Base-by-base conservation (phyloP, 2,329 filamentous ascomycete genomes). In the Phaeophleospora eucalypticola region DNA sequence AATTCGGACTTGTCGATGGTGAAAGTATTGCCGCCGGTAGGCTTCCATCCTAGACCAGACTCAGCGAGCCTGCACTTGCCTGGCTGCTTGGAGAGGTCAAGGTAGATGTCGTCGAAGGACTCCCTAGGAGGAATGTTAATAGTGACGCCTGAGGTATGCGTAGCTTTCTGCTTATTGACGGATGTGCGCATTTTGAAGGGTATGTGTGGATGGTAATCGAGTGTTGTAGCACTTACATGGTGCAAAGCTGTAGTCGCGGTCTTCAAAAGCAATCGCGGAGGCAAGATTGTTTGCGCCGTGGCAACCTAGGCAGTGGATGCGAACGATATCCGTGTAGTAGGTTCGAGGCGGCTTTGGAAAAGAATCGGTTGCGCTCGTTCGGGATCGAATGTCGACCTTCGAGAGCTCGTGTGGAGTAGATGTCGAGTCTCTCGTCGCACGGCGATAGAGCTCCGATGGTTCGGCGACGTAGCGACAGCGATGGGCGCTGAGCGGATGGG, bases 21-120 rank as follows among this genome's bases (percentile, higher is more conserved):
- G 71, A 95, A 96, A 51, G 90, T 91, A 56, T 96, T 89, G 67
- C 89, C 87, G 64, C 87, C 89, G 3, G 82, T 80, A 20, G 91
- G 89, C 71, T 95, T 95, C 94, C 94, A 98, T 45, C 91, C 93
- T 60, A 97, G 81, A 51, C 93, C 93, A 43, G 83, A 90, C 68
- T 97, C 91, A 54, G 91, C 90, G 64, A 98, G 90, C 65, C 93
- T 84, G 74, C 90, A 96, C 73, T 91, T 93, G 58, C 93, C 93
- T 49, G 83, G 80, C 70, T 93, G 86, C 70, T 89, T 93, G 61
- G 90, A 96, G 51, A 98, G 81, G 68, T 98, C 91, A 61, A 98
- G 82, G 71, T 93, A 90, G 73, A 97, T 95, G 71, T 89, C 89
- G 67, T 97, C 91, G 72, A 98, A 98, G 66, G 86, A 93, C 81